Evolutionary conservation across 345 rosid species (phyloP).

Genomic region (Pugionium cornutum): DNA sequence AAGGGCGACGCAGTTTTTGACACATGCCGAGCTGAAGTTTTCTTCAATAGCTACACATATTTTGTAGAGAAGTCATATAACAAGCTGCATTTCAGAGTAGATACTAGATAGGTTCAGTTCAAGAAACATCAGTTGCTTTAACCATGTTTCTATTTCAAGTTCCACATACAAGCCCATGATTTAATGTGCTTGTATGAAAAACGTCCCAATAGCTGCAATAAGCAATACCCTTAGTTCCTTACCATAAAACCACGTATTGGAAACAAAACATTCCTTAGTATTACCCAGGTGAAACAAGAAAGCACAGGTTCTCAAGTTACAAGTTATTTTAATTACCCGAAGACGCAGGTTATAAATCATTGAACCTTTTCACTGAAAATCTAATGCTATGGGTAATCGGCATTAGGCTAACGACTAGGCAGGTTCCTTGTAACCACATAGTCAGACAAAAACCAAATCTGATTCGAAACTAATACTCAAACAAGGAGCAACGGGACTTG

Average conservation of each 20-base stretch:
- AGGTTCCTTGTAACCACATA: background rate
- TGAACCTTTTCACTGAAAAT: background rate
- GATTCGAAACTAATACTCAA: slow-evolving; percentile 8
- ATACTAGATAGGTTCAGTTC: slow-evolving; percentile 10
- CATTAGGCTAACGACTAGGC: background rate
- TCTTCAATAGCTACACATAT: slow-evolving; percentile 70
- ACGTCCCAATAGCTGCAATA: background rate
- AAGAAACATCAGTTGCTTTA: background rate
- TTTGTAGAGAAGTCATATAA: slow-evolving; percentile 32
- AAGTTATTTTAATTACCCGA: too few relatives aligned
- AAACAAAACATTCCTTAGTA: background rate
- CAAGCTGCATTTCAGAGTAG: slow-evolving; percentile 16
- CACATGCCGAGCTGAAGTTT: slow-evolving; percentile 67
- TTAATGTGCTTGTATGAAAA: too few relatives aligned
- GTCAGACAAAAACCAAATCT: background rate
- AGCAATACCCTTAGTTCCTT: background rate
- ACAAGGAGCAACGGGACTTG: background rate
- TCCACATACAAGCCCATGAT: too few relatives aligned
- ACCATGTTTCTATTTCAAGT: too few relatives aligned
- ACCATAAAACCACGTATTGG: slow-evolving; percentile 2
- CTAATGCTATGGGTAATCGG: background rate
- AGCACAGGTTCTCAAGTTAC: background rate
- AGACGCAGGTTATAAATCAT: too few relatives aligned
- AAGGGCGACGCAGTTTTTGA: slow-evolving; percentile 68
- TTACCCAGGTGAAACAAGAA: background rate